Conservation (phyloP, 768 basidiomycete genomes). For the Tylopilus felleus region DNA sequence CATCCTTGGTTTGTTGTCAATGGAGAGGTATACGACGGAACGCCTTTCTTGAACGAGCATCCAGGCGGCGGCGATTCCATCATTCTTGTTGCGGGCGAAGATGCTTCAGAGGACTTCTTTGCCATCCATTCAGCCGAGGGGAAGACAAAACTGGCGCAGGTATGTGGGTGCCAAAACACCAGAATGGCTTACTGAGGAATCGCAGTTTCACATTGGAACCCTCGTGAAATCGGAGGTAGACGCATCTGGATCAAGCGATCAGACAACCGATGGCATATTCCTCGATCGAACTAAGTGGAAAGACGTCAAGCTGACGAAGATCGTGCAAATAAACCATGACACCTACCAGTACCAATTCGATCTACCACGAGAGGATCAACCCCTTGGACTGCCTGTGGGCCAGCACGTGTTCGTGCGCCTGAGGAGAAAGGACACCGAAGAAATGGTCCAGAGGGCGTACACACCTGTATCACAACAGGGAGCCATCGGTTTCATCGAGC, state of each 20-base stretch:
- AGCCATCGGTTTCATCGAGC: constrained; percentile 46
- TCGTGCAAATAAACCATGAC: constrained; percentile 44
- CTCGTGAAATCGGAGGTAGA: constrained; percentile 22
- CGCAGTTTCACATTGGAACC: constrained; percentile 49
- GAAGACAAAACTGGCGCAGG: constrained; percentile 42
- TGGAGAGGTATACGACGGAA: constrained; percentile 57
- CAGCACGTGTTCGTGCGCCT: constrained; percentile 58
- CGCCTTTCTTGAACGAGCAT: constrained; percentile 49
- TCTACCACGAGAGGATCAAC: constrained; percentile 38
- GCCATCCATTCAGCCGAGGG: constrained; percentile 58
- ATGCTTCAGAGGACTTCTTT: constrained; percentile 63
- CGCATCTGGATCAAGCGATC: not conserved
- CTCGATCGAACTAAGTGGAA: constrained; percentile 50
- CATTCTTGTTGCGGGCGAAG: constrained; percentile 51
- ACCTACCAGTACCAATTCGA: constrained; percentile 49
- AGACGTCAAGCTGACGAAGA: constrained; percentile 35
- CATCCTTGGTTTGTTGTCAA: constrained; percentile 51
- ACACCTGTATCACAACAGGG: constrained; percentile 50
- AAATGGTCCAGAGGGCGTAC: constrained; percentile 55
- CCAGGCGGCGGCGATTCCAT: constrained; percentile 60
- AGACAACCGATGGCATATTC: constrained; percentile 30
- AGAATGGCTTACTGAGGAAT: constrained; percentile 6
- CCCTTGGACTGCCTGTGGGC: constrained; percentile 54
- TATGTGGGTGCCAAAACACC: constrained; percentile 1
- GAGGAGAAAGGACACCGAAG: constrained; percentile 36